Evolutionary conservation across 257 asterid genomes (phyloP).

Genomic region (Rauvolfia tetraphylla): DNA sequence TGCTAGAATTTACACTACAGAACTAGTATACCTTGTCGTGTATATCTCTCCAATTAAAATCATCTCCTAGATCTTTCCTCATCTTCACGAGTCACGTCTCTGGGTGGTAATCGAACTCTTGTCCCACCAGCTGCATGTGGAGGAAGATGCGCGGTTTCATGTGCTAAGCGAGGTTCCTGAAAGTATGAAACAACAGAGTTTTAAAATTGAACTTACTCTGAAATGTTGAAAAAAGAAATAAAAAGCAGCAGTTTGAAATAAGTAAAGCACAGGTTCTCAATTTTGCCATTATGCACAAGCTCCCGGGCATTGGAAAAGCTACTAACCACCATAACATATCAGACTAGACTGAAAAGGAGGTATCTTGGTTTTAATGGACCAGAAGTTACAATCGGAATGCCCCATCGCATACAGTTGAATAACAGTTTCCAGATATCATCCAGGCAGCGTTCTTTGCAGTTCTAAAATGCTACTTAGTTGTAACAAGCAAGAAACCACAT

Average conservation of each 20-base stretch:
- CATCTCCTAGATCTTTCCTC: constrained; percentile 46
- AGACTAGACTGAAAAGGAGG: not conserved
- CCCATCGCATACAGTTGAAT: not conserved
- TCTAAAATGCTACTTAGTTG: not conserved
- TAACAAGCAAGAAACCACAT: not conserved
- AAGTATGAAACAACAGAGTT: constrained; percentile 1
- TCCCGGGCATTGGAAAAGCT: not conserved
- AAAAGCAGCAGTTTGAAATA: not conserved
- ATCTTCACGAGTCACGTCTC: constrained; percentile 36
- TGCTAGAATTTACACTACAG: constrained; percentile 25
- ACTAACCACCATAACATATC: not conserved
- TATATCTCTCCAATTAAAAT: constrained; percentile 23
- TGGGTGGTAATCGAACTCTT: constrained; percentile 28
- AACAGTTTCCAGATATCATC: not conserved
- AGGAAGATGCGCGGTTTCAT: constrained; percentile 44
- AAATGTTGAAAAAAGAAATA: no score
- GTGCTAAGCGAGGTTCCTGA: constrained; percentile 67
- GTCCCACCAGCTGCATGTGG: constrained; percentile 30
- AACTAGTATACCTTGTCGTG: constrained; percentile 28
- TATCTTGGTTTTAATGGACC: not conserved
- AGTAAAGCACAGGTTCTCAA: not conserved
- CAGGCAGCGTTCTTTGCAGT: not conserved
- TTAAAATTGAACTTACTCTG: not conserved
- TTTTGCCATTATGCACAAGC: not conserved
- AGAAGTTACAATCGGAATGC: not conserved